Evolutionary conservation across 1,284 basidiomycete species (phyloP).

Genomic region (Malassezia caprae): DNA sequence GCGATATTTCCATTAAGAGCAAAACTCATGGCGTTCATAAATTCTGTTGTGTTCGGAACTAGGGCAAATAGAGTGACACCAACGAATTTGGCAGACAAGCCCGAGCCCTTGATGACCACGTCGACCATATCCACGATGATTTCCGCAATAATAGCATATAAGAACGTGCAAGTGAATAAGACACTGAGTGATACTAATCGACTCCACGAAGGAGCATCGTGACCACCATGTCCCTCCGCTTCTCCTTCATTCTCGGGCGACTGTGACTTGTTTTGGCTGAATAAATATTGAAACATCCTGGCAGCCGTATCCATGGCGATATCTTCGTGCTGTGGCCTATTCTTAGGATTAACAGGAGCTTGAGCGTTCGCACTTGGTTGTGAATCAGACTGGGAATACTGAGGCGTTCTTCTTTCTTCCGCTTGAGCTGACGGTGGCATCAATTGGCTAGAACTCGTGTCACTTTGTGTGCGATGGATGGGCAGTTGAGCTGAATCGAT

Average conservation of each 20-base stretch:
- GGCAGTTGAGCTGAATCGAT: conserved; percentile 40
- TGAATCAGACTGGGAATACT: background rate
- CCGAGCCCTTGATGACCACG: conserved; percentile 80
- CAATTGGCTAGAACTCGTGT: too few relatives aligned
- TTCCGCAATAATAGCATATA: conserved; percentile 94
- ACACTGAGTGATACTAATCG: conserved; percentile 34
- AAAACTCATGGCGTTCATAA: conserved; percentile 99
- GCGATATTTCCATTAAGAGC: conserved; percentile 95
- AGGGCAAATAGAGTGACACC: conserved; percentile 93
- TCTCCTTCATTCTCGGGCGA: conserved; percentile 50
- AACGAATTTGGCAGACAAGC: conserved; percentile 93
- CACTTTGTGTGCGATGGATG: conserved; percentile 5
- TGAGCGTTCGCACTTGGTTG: background rate
- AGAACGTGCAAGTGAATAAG: conserved; percentile 61
- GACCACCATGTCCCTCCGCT: conserved; percentile 58
- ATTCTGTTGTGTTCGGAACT: conserved; percentile 97
- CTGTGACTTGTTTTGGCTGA: conserved; percentile 12
- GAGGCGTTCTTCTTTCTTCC: background rate
- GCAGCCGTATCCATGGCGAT: conserved; percentile 1
- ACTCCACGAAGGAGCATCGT: conserved; percentile 72
- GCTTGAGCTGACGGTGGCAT: background rate
- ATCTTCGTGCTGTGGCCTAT: conserved; percentile 2
- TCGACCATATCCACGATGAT: conserved; percentile 91
- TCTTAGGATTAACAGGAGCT: background rate
- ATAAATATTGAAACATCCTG: conserved; percentile 14